A percentile compares a stretch with the other conserved stretches of the same genome.
Conservation (phyloP, 108 stramenopile genomes). For the Cyclotella sp. region DNA sequence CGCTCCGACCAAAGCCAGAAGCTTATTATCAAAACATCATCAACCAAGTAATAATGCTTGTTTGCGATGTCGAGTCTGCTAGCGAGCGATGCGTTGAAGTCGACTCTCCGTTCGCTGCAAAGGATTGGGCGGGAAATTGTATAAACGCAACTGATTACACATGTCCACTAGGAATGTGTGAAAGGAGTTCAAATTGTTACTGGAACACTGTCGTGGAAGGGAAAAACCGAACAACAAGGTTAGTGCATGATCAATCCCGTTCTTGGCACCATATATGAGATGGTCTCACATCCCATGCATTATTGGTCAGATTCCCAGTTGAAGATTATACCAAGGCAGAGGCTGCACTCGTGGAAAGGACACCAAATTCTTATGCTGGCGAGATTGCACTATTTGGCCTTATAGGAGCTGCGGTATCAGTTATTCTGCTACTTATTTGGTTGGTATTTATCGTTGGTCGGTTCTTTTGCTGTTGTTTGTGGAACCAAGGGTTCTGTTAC, state of each 20-base stretch:
- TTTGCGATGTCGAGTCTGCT: conserved; percentile 44
- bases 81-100: conserved; percentile 45
- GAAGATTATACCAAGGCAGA: conserved; percentile 38
- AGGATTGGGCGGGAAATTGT: conserved; percentile 39
- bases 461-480: conserved; percentile 59
- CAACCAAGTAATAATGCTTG: conserved; percentile 44
- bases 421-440: conserved; percentile 46
- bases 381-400: conserved; percentile 18
- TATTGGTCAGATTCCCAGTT: conserved; percentile 10
- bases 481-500: conserved; percentile 45
- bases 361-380: conserved; percentile 32
- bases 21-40: conserved; percentile 45
- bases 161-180: conserved; percentile 47
- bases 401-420: conserved; percentile 32
- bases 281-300: too few species aligned
- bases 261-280: too few species aligned
- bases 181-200: conserved; percentile 56
- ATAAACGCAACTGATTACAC: conserved; percentile 34
- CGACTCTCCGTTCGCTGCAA: conserved; percentile 45
- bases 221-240: conserved; percentile 48
- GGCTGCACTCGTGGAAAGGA: conserved; percentile 18
- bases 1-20: conserved; percentile 34
- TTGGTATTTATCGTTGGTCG: conserved; percentile 44
- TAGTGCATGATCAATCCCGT: too few species aligned
- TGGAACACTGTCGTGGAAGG: conserved; percentile 43